Evolutionary conservation across 768 basidiomycete species (phyloP).

Genomic region (Leucocoprinus sp.): DNA sequence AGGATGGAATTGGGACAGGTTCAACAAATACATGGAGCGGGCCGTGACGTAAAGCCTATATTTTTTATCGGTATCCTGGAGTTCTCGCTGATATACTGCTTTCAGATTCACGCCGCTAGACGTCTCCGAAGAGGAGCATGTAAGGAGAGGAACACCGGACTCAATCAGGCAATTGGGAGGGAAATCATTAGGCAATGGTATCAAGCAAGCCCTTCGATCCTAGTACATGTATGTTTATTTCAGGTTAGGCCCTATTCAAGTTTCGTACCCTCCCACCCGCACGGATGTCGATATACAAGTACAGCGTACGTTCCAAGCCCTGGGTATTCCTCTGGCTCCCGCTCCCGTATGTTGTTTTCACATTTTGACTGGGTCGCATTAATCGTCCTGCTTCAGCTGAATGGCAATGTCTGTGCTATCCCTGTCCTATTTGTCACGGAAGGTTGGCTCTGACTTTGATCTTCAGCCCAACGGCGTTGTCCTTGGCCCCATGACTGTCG

Average conservation of each 20-base stretch:
- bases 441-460: background rate
- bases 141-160: background rate
- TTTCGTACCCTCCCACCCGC: background rate
- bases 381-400: background rate
- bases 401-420: background rate
- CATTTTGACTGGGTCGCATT: background rate
- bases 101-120: background rate
- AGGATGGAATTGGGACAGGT: conserved; percentile 46
- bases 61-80: too few relatives aligned
- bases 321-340: background rate
- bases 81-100: too few relatives aligned
- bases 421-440: background rate
- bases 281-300: background rate
- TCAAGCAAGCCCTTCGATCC: background rate
- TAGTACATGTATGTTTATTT: background rate
- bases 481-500: conserved; percentile 8
- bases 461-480: background rate
- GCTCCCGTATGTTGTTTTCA: background rate
- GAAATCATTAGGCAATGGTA: background rate
- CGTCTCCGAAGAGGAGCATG: background rate
- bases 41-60: conserved; percentile 28
- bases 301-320: background rate
- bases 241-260: background rate
- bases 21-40: conserved; percentile 28
- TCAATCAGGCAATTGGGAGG: background rate